phyloP scores from a whole-genome alignment of 1,284 basidiomycete species.

The Anthracocystis panici-leucophaei region DNA sequence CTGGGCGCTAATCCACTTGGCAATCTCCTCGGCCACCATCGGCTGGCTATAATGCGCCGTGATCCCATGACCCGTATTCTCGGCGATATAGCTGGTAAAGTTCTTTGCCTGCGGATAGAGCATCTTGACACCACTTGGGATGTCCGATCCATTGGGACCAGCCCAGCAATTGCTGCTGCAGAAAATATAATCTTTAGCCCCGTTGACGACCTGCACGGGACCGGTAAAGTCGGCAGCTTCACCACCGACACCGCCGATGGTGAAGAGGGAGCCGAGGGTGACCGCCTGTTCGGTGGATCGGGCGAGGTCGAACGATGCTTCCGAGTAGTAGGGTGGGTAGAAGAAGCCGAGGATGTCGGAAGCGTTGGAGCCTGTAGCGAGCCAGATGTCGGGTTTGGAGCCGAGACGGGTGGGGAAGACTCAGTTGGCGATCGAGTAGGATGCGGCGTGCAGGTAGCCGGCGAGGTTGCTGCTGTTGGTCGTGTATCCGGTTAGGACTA shows the following conservation, averaged over 20 bases:
- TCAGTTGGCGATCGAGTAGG: conserved; percentile 64
- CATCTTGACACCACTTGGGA: conserved; percentile 27
- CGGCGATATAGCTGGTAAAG: conserved; percentile 42
- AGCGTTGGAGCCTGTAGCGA: conserved; percentile 62
- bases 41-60: conserved; percentile 41
- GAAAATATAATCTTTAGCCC: conserved; percentile 69
- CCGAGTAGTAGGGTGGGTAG: conserved; percentile 70
- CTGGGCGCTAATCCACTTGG: conserved; percentile 34
- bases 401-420: conserved; percentile 44
- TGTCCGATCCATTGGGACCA: conserved; percentile 43
- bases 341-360: conserved; percentile 70
- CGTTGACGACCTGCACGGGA: conserved; percentile 71
- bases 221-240: conserved; percentile 60
- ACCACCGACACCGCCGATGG: conserved; percentile 55
- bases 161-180: conserved; percentile 65
- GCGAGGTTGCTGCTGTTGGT: conserved; percentile 53
- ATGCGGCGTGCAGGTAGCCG: conserved; percentile 60
- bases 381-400: conserved; percentile 42
- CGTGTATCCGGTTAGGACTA: conserved; percentile 69
- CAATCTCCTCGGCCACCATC: conserved; percentile 29
- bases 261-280: conserved; percentile 69
- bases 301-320: conserved; percentile 51
- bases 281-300: conserved; percentile 61
- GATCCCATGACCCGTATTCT: conserved; percentile 52
- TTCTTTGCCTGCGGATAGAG: conserved; percentile 49